Conservation (phyloP, 768 basidiomycete genomes). For the Psilocybe cubensis region DNA sequence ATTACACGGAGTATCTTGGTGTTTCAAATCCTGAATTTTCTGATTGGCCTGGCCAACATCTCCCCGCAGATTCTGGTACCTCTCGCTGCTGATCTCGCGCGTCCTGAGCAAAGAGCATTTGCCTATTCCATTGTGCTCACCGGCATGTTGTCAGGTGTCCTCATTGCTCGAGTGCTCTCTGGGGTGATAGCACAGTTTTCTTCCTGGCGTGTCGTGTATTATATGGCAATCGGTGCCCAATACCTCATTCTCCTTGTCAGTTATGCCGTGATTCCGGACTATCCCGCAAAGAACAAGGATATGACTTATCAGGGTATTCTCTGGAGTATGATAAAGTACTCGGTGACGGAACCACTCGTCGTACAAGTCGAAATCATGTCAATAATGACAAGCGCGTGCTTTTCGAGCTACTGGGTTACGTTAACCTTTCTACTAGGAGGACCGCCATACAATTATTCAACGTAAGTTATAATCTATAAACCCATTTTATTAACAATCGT, state of each 20-base stretch:
- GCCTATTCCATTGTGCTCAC: conserved; percentile 77
- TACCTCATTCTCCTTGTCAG: conserved; percentile 53
- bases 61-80: conserved; percentile 77
- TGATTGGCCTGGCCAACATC: conserved; percentile 71
- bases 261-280: conserved; percentile 75
- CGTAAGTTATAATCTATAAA: conserved; percentile 42
- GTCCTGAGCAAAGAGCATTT: conserved; percentile 69
- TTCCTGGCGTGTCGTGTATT: conserved; percentile 76
- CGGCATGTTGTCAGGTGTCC: conserved; percentile 68
- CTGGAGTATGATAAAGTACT: conserved; percentile 72
- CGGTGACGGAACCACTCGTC: conserved; percentile 75
- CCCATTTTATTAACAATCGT: neutral
- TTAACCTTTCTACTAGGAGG: conserved; percentile 82
- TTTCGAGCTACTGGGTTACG: conserved; percentile 68
- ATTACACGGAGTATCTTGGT: conserved; percentile 56
- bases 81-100: conserved; percentile 80
- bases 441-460: conserved; percentile 74
- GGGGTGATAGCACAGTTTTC: conserved; percentile 74
- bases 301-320: conserved; percentile 71
- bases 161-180: conserved; percentile 72
- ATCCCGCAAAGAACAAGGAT: conserved; percentile 70
- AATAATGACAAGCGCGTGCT: conserved; percentile 60
- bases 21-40: conserved; percentile 71
- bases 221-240: conserved; percentile 74
- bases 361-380: conserved; percentile 69